Evolutionary conservation across 176 grass and related monocot genomes (phyloP), one percentile per base, ranked within the genome.

Genomic region (Rhynchospora tenuis): DNA sequence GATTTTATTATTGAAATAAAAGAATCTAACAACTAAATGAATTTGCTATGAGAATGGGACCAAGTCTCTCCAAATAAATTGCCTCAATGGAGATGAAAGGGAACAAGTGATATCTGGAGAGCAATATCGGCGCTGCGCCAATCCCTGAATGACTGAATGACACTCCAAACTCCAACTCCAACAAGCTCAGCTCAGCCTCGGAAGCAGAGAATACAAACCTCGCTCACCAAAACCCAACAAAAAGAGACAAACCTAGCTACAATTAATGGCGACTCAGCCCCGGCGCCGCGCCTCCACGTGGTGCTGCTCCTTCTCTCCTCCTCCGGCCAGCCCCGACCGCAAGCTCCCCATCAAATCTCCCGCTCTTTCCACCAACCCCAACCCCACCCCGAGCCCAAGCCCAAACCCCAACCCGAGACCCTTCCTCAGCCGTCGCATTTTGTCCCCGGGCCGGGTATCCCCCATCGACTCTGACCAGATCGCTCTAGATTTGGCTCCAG

Each of bases 391-490:
- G 15, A 86, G 19, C 50, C 67, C 72, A 1, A 75, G 3, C 79
- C 77, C n/a, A 4, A 69, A 71, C 55, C 67, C 68, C 20, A 88
- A 59, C 16, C 23, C 86, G 13, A 77, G 81, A 48, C 64, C 92
- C 80, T 94, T 97, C 65, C 90, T 88, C 74, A 90, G 88, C 45
- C 95, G 95, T 60, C 89, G 95, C 19, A 97, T 97, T 69, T 90
- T 94, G 64, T 97, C 95, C n/a, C 95, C 95, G 9, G 95, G 92
- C 0, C 83, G 95, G 79, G 95, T 97, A 6, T 97, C 95, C 8
- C 95, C 95, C 15, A 97, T 97, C 42, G 92, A 94, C 60, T 89
- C 93, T 57, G 92, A 95, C 63, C 82, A 74, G 1, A 70, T 83
- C 15, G 85, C 83, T 2, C 64, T 24, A 0, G 85, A 80, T 4